These are phyloP conservation scores for Xylaria castorea DNA, from an alignment of 495 filamentous ascomycete species.

Conservation along the genomic window DNA sequence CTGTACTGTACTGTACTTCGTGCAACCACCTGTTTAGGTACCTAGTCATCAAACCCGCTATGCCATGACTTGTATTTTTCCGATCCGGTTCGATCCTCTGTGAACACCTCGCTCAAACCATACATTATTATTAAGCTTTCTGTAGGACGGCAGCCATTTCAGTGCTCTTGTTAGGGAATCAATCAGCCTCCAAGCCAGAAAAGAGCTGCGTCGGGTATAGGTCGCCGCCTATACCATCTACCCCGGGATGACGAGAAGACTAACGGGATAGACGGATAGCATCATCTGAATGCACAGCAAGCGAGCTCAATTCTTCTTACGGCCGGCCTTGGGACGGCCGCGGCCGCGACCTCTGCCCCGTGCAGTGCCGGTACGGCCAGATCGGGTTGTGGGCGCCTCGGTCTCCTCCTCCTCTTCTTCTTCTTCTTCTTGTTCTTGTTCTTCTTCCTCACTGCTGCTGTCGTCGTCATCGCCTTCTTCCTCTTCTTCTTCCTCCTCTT, in stretches of 20 bases:
- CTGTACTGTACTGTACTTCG: not conserved
- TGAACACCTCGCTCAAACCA: conserved; percentile 1
- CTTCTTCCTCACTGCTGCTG: conserved; percentile 29
- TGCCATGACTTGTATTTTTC: not conserved
- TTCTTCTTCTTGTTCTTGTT: conserved; percentile 32
- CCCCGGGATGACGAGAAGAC: not conserved
- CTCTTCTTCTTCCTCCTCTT: conserved; percentile 38
- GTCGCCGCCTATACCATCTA: too few species aligned
- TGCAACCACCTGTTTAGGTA: not conserved
- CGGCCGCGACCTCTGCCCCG: conserved; percentile 36
- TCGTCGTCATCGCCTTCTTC: conserved; percentile 39
- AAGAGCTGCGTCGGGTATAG: not conserved
- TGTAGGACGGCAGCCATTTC: not conserved
- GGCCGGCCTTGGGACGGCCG: conserved; percentile 36
- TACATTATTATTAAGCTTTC: not conserved
- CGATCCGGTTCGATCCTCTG: not conserved
- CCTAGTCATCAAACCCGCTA: not conserved
- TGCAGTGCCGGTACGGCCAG: conserved; percentile 25
- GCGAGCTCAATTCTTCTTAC: conserved; percentile 36
- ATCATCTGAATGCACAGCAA: not conserved
- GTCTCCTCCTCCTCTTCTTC: conserved; percentile 33
- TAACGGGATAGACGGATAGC: not conserved
- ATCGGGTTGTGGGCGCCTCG: conserved; percentile 29
- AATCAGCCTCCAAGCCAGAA: not conserved
- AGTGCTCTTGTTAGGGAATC: not conserved